Evolutionary conservation across 2,329 filamentous ascomycete genomes (phyloP), one percentile per base, ranked within the genome.

Genomic region (Claviceps maximensis): DNA sequence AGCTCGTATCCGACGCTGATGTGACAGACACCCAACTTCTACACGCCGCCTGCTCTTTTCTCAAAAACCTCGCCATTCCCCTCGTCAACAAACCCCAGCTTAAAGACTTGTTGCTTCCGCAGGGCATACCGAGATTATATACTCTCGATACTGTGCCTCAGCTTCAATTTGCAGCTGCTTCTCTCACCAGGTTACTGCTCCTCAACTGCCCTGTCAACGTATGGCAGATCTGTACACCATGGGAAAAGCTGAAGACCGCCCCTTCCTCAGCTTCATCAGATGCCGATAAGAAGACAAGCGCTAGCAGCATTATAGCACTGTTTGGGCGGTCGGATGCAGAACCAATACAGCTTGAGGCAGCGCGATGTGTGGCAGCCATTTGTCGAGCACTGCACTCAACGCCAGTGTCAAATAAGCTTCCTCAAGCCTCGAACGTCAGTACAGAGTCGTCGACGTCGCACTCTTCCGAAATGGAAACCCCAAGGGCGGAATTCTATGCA

Each of bases 51-150:
- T 69, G 84, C 19, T 76, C 78, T 8, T 82, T 83, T 59, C 73
- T 83, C 55, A 83, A 82, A 64, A 84, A 84, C 62, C 74, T 84
- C 9, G 77, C 80, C 27, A 79, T 84, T 50, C 78, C 80, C 0
- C 53, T 65, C 0, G 61, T 64, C 27, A 84, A 84, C 65, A 83
- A 82, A 62, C 56, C 69, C 2, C 48, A 66, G 0, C 68, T 84
- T 1, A 75, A 75, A 17, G 64, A 65, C 5, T 65, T 83, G 2
- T 67, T 83, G 3, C 67, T 71, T 6, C 59, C 67, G 0, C 53
- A 58, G 3, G 65, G 74, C 33, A 68, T 83, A 1, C 78, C 80
- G 0, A 71, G 73, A 1, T 68, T 83, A 50, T 80, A 78, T 73
- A 62, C 67, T 10, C 64, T 78, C 27, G 76, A 79, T 53, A 69